These are phyloP conservation scores for Penicillium antarcticum DNA, from an alignment of 495 filamentous ascomycete species.

Conservation along the genomic window DNA sequence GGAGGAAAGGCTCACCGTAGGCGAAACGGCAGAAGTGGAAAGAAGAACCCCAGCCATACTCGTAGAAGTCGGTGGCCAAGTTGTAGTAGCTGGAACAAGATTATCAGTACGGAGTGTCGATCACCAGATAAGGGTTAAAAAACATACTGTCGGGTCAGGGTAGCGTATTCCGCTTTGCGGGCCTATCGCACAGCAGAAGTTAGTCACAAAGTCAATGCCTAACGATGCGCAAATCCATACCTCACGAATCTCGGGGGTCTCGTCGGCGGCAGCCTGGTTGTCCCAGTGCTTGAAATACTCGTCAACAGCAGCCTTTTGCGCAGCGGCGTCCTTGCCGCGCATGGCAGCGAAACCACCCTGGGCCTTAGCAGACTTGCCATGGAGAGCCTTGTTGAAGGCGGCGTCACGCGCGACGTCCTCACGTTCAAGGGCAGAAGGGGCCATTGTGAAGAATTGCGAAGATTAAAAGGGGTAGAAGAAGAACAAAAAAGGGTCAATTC, in stretches of 20 bases:
- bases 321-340: slow-evolving; percentile 75
- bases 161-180: slow-evolving; percentile 88
- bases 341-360: slow-evolving; percentile 76
- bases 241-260: slow-evolving; percentile 79
- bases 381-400: slow-evolving; percentile 86
- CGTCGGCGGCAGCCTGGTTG: slow-evolving; percentile 73
- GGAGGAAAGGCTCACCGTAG: slow-evolving; percentile 80
- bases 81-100: slow-evolving; percentile 79
- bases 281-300: slow-evolving; percentile 99
- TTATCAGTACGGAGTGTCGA: slow-evolving; percentile 15
- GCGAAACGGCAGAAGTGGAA: slow-evolving; percentile 99
- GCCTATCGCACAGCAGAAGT: slow-evolving; percentile 45
- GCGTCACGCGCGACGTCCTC: slow-evolving; percentile 90
- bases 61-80: slow-evolving; percentile 94
- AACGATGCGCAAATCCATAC: slow-evolving; percentile 36
- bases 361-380: slow-evolving; percentile 75
- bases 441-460: slow-evolving; percentile 51
- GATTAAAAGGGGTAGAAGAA: slow-evolving; percentile 21
- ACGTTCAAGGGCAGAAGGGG: slow-evolving; percentile 69
- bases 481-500: slow-evolving; percentile 8
- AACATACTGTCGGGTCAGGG: slow-evolving; percentile 86
- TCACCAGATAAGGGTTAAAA: background rate
- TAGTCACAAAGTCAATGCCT: background rate
- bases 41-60: slow-evolving; percentile 91
- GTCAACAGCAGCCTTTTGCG: slow-evolving; percentile 86